phyloP scores from a whole-genome alignment of 768 basidiomycete species.

The Leucogyrophana mollusca region DNA sequence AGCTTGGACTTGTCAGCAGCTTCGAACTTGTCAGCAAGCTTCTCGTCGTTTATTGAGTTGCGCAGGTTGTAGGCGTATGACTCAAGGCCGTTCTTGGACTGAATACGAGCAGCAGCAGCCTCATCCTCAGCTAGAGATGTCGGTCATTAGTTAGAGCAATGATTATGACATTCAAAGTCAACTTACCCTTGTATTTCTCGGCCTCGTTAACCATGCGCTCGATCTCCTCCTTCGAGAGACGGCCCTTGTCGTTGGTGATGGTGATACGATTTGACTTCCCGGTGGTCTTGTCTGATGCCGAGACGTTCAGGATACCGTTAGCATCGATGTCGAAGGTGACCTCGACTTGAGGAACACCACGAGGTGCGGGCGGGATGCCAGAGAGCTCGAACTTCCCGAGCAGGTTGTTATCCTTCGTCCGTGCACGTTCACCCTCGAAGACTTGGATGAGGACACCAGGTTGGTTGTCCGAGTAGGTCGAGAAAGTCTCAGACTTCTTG shows the following conservation, averaged over 20 bases:
- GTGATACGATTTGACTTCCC: conserved; percentile 95
- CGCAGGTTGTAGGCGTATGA: conserved; percentile 95
- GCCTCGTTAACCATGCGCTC: conserved; percentile 97
- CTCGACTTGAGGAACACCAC: conserved; percentile 97
- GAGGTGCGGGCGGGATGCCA: conserved; percentile 94
- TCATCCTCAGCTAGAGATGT: conserved; percentile 70
- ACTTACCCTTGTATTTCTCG: conserved; percentile 83
- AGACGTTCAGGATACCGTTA: conserved; percentile 95
- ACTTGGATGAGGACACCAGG: conserved; percentile 98
- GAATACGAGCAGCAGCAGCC: conserved; percentile 78
- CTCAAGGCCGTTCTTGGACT: conserved; percentile 89
- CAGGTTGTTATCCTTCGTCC: conserved; percentile 98
- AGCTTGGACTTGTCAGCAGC: conserved; percentile 83
- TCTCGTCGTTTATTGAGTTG: conserved; percentile 82
- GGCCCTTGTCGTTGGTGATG: conserved; percentile 96
- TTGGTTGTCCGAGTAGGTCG: conserved; percentile 98
- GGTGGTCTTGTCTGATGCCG: conserved; percentile 93
- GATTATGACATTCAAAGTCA: not conserved
- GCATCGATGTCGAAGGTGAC: conserved; percentile 99
- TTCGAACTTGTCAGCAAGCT: conserved; percentile 87
- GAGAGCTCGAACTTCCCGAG: conserved; percentile 98
- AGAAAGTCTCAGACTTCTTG: conserved; percentile 98
- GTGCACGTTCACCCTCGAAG: conserved; percentile 96
- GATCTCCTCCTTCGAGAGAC: conserved; percentile 96
- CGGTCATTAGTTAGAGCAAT: conserved; percentile 7